A percentile compares a stretch with the other conserved stretches of the same genome.
These are phyloP conservation scores for Kwoniella dejecticola DNA, from an alignment of 768 basidiomycete genomes.

Conservation along the genomic window DNA sequence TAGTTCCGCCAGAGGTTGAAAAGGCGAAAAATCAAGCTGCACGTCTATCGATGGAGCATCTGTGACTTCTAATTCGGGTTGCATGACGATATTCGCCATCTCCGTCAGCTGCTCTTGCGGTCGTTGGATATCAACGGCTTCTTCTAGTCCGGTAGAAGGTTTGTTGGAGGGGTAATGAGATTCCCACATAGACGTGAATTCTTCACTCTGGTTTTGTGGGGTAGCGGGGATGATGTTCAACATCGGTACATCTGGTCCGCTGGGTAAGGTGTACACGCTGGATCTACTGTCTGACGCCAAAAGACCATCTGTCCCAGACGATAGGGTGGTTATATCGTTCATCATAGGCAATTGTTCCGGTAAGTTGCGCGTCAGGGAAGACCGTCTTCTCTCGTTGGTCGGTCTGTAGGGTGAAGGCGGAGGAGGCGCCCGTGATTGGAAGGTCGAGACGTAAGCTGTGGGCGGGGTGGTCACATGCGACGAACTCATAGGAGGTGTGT, in stretches of 20 bases:
- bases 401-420: slow-evolving; percentile 50
- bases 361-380: slow-evolving; percentile 24
- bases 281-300: slow-evolving; percentile 22
- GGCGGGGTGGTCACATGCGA: slow-evolving; percentile 47
- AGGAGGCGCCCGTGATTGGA: slow-evolving; percentile 35
- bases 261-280: slow-evolving; percentile 21
- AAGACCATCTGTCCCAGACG: slow-evolving; percentile 4
- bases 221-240: slow-evolving; percentile 52
- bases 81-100: slow-evolving; percentile 34
- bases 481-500: slow-evolving; percentile 31
- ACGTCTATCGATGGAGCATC: slow-evolving; percentile 38
- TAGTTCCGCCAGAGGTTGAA: slow-evolving; percentile 27
- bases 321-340: slow-evolving; percentile 5
- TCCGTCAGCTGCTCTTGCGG: slow-evolving; percentile 10
- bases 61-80: slow-evolving; percentile 2
- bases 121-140: slow-evolving; percentile 13
- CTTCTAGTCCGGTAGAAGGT: slow-evolving; percentile 19
- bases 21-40: slow-evolving; percentile 49
- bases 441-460: slow-evolving; percentile 40
- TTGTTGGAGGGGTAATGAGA: slow-evolving; percentile 1
- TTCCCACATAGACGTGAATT: slow-evolving; percentile 24
- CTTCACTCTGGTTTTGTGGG: slow-evolving; percentile 39
- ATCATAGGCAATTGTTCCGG: slow-evolving; percentile 28
- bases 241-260: slow-evolving; percentile 37
- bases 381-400: slow-evolving; percentile 32